Evolutionary conservation across 2,329 filamentous ascomycete species (phyloP), one percentile per base, ranked within the genome.

Genomic region (Chalara sp.): DNA sequence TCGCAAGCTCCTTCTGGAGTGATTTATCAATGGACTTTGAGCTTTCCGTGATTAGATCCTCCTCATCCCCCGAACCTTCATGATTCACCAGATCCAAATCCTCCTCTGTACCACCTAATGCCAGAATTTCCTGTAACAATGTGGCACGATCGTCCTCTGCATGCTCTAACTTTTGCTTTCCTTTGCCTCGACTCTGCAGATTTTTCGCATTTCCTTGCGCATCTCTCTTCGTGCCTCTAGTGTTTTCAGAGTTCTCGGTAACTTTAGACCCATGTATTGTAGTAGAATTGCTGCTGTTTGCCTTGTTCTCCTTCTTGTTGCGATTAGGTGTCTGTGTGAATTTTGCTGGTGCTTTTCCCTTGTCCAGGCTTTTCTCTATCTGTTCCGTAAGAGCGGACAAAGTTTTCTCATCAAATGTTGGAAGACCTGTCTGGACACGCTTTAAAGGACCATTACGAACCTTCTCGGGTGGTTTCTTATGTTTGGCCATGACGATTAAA

Each of bases 51-150:
- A 57, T 53, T 10, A 62, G 61, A 10, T 62, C 61, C 30, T 70
- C 71, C 41, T 78, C 76, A 46, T 76, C 74, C 50, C 76, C 75
- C 1, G 76, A 79, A 55, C 73, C 69, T 6, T 76, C 68, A 52
- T 76, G 79, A 41, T 74, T 76, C 48, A 86, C 75, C 33, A 86
- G 73, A 35, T 80, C 76, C 42, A 84, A 64, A 56, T 86, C 83
- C 41, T 80, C 73, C 64, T 86, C 79, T 48, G 84, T 80, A 11
- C 83, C 83, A 4, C 82, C 83, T 1, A 87, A 70, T 11, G 79
- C 80, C 56, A 75, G 72, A 54, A 86, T 86, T 61, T 86, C 83
- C 50, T 80, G 75, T 6, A 86, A 68, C 5, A 86, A 68, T 10
- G 67, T 63, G 32, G 70, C 68, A 42, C 61, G 62, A 29, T 62